A percentile compares a stretch with the other conserved stretches of the same genome.
These are phyloP conservation scores for Chrysopogon serrulatus DNA, from an alignment of 176 grass and related monocot species.

Conservation along the genomic window DNA sequence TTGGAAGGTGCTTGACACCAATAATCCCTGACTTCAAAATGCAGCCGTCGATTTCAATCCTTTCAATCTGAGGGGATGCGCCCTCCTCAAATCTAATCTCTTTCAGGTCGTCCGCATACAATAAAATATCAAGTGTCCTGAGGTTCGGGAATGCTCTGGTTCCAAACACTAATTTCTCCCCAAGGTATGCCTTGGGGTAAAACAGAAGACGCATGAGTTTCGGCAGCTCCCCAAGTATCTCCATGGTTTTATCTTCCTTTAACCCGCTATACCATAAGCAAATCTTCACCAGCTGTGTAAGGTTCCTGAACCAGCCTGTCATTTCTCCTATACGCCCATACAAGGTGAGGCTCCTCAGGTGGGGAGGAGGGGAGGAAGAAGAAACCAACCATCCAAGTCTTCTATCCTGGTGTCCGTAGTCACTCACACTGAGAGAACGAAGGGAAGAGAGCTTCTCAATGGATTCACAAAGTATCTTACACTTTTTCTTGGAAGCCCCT, in stretches of 20 bases:
- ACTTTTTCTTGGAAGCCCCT: too few species aligned
- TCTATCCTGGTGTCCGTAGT: too few species aligned
- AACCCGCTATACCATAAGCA: background rate
- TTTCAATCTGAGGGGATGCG: background rate
- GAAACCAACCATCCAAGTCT: background rate
- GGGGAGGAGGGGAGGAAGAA: background rate
- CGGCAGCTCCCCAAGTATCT: too few species aligned
- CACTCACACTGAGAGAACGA: too few species aligned
- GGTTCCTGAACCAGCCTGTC: background rate
- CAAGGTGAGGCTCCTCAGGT: background rate
- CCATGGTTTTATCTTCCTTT: background rate
- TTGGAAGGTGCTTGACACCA: background rate
- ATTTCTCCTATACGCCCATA: background rate
- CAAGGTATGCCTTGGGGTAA: too few species aligned
- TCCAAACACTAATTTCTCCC: too few species aligned
- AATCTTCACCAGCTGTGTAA: background rate
- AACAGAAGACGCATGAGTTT: too few species aligned
- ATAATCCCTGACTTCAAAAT: background rate
- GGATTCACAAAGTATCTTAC: too few species aligned
- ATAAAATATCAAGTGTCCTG: background rate
- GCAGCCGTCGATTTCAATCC: accelerated
- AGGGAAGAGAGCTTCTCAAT: too few species aligned
- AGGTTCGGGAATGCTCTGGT: background rate
- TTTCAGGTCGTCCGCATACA: accelerated
- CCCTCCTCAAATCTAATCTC: background rate